Evolutionary conservation across 495 filamentous ascomycete species (phyloP).

Genomic region (Talaromyces thailandensis): DNA sequence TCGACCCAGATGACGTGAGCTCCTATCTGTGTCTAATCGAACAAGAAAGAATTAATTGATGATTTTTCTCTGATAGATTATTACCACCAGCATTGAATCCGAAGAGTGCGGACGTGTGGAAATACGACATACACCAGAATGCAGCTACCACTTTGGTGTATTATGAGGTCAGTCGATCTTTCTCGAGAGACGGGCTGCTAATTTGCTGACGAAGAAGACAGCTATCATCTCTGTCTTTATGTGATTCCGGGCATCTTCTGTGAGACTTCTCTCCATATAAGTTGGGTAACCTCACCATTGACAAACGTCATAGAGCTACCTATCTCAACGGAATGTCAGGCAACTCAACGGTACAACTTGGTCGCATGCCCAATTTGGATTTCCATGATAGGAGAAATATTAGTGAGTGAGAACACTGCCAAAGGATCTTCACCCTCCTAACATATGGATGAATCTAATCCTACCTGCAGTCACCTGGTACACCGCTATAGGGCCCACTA

Average conservation of each 20-base stretch:
- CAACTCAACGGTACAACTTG: background rate
- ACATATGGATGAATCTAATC: slow-evolving; percentile 4
- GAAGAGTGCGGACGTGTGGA: background rate
- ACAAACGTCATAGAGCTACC: background rate
- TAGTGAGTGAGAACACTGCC: background rate
- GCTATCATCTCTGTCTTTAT: slow-evolving; percentile 32
- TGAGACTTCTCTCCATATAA: slow-evolving; percentile 10
- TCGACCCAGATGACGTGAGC: background rate
- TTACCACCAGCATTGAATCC: background rate
- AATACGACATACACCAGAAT: background rate
- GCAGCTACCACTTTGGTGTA: background rate
- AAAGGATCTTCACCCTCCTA: background rate
- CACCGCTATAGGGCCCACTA: background rate
- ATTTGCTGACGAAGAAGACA: slow-evolving; percentile 6
- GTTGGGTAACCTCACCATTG: background rate
- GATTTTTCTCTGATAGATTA: background rate
- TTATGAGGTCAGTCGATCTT: background rate
- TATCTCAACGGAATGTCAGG: background rate
- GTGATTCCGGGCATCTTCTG: slow-evolving; percentile 30
- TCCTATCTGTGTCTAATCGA: background rate
- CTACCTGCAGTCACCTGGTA: background rate
- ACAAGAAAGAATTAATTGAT: background rate
- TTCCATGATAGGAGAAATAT: background rate
- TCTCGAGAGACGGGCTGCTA: background rate
- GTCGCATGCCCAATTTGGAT: background rate